Conservation (phyloP, 345 rosid genomes). For the Populus euphratica region DNA sequence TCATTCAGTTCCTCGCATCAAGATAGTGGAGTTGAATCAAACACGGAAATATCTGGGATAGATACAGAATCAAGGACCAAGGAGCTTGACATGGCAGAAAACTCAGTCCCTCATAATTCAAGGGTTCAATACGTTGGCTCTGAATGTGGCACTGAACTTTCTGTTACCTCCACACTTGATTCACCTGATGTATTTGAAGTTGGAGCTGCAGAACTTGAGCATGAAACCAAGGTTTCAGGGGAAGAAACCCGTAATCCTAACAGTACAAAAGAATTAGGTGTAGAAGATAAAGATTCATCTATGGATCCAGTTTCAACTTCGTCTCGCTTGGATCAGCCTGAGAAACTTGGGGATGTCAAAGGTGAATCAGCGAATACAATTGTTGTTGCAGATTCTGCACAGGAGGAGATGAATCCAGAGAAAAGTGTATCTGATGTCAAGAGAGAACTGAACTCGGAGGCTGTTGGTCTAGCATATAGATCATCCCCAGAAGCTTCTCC, state of each 20-base stretch:
- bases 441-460: conserved; percentile 32
- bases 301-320: conserved; percentile 20
- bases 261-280: conserved; percentile 25
- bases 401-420: conserved; percentile 32
- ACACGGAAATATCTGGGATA: conserved; percentile 28
- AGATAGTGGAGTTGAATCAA: conserved; percentile 41
- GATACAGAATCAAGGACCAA: conserved; percentile 23
- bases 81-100: conserved; percentile 35
- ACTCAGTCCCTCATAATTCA: conserved; percentile 16
- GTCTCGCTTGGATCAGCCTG: conserved; percentile 27
- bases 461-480: conserved; percentile 38
- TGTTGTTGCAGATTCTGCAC: conserved; percentile 27
- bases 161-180: conserved; percentile 85
- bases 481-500: conserved; percentile 59
- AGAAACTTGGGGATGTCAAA: conserved; percentile 27
- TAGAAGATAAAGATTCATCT: conserved; percentile 34
- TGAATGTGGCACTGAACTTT: conserved; percentile 89
- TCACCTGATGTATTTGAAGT: conserved; percentile 66
- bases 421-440: conserved; percentile 35
- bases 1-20: conserved; percentile 35
- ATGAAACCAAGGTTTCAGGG: conserved; percentile 38
- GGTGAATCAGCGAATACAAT: conserved; percentile 31
- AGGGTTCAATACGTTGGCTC: conserved; percentile 53
- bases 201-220: conserved; percentile 41
- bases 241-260: conserved; percentile 29